phyloP scores from a whole-genome alignment of 169 alveolate genomes.

The Plasmodium malariae region DNA sequence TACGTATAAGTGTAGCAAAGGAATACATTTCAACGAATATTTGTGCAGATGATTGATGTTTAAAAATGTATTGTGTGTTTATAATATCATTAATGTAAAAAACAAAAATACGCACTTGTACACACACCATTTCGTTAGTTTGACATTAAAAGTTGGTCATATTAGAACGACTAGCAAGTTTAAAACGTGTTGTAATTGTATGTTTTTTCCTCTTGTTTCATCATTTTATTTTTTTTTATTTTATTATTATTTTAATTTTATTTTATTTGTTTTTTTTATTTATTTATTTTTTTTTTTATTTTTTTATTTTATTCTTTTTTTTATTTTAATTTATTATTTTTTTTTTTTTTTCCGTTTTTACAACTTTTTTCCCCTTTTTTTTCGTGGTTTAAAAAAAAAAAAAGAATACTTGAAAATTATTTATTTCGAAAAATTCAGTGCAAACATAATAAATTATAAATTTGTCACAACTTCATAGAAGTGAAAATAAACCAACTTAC shows the following conservation, averaged over 20 bases:
- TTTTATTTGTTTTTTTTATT: too few species aligned
- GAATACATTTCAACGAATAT: too few species aligned
- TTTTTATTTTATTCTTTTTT: too few species aligned
- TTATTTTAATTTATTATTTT: too few species aligned
- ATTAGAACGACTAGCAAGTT: background rate
- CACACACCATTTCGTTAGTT: background rate
- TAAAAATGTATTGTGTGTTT: background rate
- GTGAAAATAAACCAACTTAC: too few species aligned
- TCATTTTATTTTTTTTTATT: background rate
- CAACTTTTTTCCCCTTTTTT: too few species aligned
- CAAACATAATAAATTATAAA: too few species aligned
- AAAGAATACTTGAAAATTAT: too few species aligned
- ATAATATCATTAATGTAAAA: background rate
- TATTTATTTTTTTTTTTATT: background rate
- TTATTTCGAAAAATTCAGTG: too few species aligned
- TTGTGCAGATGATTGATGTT: slow-evolving; percentile 6
- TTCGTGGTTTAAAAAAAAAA: too few species aligned
- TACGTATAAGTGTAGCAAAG: background rate
- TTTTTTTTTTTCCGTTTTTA: too few species aligned
- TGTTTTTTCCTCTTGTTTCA: background rate
- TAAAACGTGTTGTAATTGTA: background rate
- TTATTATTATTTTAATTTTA: background rate
- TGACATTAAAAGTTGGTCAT: background rate
- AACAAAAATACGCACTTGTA: background rate
- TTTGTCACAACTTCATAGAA: too few species aligned